Base-by-base conservation (phyloP, 495 filamentous ascomycete species). In the Penicillium canescens region DNA sequence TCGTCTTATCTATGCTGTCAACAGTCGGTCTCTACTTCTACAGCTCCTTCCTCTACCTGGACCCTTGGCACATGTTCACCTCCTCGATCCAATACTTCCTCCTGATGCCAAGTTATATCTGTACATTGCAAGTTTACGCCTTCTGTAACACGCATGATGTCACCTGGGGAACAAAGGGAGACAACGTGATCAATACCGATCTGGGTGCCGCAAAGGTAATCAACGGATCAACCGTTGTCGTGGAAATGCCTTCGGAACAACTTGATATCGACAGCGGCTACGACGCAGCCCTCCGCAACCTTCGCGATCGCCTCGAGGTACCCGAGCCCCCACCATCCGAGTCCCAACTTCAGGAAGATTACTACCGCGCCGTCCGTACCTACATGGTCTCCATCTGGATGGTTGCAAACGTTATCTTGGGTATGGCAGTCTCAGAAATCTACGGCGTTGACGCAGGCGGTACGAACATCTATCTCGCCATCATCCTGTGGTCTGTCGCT, bases 71-170 rank as follows among this genome's bases (percentile, higher is more conserved):
- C 77, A 96, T 99, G 91, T 89, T 98, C 73, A 99, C 95, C 26
- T 89, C 84, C 2, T 86, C 89, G 0, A 81, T 81, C n/a, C 92
- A 96, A 69, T 99, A 99, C 77, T 96, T 98, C 65, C 79, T 90
- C 42, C 83, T 99, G 24, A 78, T 99, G 21, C 94, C 94, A 0
- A 83, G 77, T 42, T 99, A 98, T 75, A 95, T 99, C 73, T 97
- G 94, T 79, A 97, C 90, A 0, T 76, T 99, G 24, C 95, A 98
- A 70, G 91, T 98, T 36, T 99, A 99, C 77, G 94, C 94, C 34
- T 98, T 99, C 71, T 99, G 94, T 80, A 99, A 99, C 79, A 96
- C 94, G 36, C 94, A 98, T 80, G 94, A 98, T 74, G 91, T 98
- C 11, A 96, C 92, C 4, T 98, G 94, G 94, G 94, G 94, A 41